Evolutionary conservation across 1,284 basidiomycete genomes (phyloP), one percentile per base, ranked within the genome.

Genomic region (Limonomyces culmigenus): DNA sequence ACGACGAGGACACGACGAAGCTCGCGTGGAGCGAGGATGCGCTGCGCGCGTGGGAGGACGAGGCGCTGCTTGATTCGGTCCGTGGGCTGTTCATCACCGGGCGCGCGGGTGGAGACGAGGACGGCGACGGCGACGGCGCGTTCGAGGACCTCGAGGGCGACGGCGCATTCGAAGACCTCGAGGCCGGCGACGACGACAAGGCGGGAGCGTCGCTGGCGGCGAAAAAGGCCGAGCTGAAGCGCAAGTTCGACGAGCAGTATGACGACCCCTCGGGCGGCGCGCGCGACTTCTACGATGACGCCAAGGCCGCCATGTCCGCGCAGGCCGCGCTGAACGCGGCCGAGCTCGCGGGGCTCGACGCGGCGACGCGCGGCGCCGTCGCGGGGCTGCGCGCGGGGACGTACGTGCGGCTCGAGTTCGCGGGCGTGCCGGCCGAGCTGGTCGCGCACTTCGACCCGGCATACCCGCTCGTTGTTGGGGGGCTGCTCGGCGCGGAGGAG

Each of bases 231-330:
- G 74, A 71, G 1, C 67, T 97, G 39, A 96, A 96, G 55, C 76
- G 79, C 44, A 93, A 93, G 53, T 97, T 97, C 52, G 87, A 98
- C 59, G 86, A 91, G 50, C 84, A 95, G 55, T 96, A 96, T 55
- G 91, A 96, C 52, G 88, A 91, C 48, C 83, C 85, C 1, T 63
- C 65, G 13, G 61, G 70, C 21, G 78, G 80, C 48, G 58, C 76
- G 55, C 84, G 89, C 50, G n/a, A 8, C 23, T 93, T 93, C 51
- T 95, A 93, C 59, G 75, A 81, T 36, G 73, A 83, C 52, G 80
- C 87, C 54, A 98, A 97, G 60, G 86, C 86, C 19, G 87, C 91
- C 49, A 84, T 97, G 50, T 72, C 85, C 12, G 68, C 72, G 4
- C 92, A 96, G 51, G 74, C 85, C 6, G 70, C 76, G 38, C 62